These are phyloP conservation scores for Phyllosticta paracitricarpa DNA, from an alignment of 2,329 filamentous ascomycete genomes.

Conservation along the genomic window DNA sequence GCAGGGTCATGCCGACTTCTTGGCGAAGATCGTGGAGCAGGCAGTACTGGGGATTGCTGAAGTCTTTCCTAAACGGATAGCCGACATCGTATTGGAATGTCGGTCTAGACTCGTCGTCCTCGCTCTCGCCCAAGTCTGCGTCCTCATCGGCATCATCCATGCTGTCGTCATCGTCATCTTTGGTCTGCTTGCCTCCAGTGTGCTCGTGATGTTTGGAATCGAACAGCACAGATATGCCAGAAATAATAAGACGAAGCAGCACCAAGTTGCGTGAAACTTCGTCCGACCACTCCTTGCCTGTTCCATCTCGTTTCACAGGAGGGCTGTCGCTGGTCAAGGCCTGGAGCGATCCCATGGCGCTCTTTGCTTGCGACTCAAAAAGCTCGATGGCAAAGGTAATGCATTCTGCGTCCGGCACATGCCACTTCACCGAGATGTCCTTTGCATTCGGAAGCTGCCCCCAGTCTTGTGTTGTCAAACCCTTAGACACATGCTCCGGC, in stretches of 20 bases:
- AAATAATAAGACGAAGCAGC: constrained; percentile 77
- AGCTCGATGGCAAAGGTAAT: constrained; percentile 81
- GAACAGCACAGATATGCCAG: constrained; percentile 82
- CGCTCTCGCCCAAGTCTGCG: constrained; percentile 51
- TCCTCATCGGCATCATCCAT: constrained; percentile 36
- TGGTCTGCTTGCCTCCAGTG: constrained; percentile 19
- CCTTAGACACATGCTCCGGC: constrained; percentile 58
- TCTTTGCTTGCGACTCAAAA: constrained; percentile 73
- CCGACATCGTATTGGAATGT: constrained; percentile 84
- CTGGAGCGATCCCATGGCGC: constrained; percentile 63
- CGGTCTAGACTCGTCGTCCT: constrained; percentile 74
- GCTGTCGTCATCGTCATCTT: constrained; percentile 31
- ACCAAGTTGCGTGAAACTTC: constrained; percentile 86
- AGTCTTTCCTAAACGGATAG: constrained; percentile 57
- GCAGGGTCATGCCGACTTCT: constrained; percentile 68
- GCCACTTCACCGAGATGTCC: constrained; percentile 81
- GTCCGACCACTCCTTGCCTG: constrained; percentile 98
- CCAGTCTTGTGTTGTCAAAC: constrained; percentile 73
- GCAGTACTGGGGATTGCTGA: constrained; percentile 51
- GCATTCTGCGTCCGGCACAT: constrained; percentile 70
- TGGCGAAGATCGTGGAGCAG: constrained; percentile 74
- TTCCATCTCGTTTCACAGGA: constrained; percentile 79
- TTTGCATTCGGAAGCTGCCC: constrained; percentile 64
- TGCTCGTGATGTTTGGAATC: constrained; percentile 46
- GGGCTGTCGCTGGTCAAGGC: constrained; percentile 73